Evolutionary conservation across 495 filamentous ascomycete genomes (phyloP).

Genomic region (Trichoderma orchidacearum): DNA sequence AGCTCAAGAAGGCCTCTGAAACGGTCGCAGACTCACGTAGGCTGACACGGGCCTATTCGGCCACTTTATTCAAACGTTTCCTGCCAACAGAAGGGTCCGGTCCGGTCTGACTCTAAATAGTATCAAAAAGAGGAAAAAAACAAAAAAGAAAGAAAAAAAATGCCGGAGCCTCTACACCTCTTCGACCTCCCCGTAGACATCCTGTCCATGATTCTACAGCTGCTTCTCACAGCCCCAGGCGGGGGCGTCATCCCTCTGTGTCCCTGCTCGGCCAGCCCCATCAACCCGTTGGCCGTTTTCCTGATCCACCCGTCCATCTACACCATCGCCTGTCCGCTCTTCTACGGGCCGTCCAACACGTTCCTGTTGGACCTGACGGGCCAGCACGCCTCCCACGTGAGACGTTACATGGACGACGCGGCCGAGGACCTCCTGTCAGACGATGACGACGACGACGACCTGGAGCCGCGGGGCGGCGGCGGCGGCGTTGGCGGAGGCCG

Average conservation of each 20-base stretch:
- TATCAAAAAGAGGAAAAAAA: too few relatives aligned
- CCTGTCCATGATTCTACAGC: slow-evolving; percentile 9
- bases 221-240: neutral
- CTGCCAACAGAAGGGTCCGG: too few relatives aligned
- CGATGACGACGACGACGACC: neutral
- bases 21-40: too few relatives aligned
- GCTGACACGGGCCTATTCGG: too few relatives aligned
- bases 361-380: neutral
- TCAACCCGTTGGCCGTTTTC: slow-evolving; percentile 7
- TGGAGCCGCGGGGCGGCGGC: too few relatives aligned
- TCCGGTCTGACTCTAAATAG: too few relatives aligned
- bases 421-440: neutral
- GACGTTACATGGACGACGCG: neutral
- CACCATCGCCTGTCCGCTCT: slow-evolving; percentile 11
- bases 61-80: too few relatives aligned
- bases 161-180: slow-evolving; percentile 11
- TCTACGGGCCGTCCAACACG: slow-evolving; percentile 6
- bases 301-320: slow-evolving; percentile 9
- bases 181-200: slow-evolving; percentile 16
- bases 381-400: neutral
- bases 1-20: too few relatives aligned
- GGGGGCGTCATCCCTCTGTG: neutral
- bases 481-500: too few relatives aligned
- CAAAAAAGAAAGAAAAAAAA: too few relatives aligned
- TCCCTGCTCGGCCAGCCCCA: neutral